Base-by-base conservation (phyloP, 768 basidiomycete genomes). In the Mycena maculata region DNA sequence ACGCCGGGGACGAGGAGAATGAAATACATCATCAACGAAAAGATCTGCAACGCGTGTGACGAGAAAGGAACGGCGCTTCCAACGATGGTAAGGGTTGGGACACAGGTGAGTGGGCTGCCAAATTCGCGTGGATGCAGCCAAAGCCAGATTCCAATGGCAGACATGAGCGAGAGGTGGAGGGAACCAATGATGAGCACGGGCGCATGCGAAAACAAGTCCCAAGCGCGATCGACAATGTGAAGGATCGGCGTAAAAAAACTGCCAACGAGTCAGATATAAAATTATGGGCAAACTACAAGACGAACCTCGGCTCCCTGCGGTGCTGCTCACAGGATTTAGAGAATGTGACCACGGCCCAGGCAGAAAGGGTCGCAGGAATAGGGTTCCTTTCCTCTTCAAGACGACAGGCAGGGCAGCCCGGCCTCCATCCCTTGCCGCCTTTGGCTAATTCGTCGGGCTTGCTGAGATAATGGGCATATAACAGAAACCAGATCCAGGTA, bases 91-190 rank as follows among this genome's bases (percentile, higher is more conserved):
- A 57, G 55, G 16, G 55, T 42, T 9, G 55, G 55, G 16, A 4
- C 39, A 36, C 67, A 50, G 44, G 30, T 23, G 30, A 50, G n/a
- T 20, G 59, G 47, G 16, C n/a, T 49, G 30, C 66, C 54, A 45
- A 72, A 74, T 22, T 25, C 11, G 28, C 20, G 11, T 10, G 70
- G 67, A 44, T 71, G 4, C 31, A 31, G 41, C 73, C 73, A 74
- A 5, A 74, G 61, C 73, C 71, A 72, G 28, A 74, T 31, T 31
- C 73, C 73, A 31, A 74, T 22, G 41, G 54, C 70, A 15, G 64
- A 63, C 71, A 72, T 72, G 13, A 74, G 53, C 4, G 65, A 63
- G 48, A 73, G 69, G 50, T 73, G 72, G 15, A 72, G 18, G 25
- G 68, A 72, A 38, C 72, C 72, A 23, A 73, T 41, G 36, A 44